phyloP scores from a whole-genome alignment of 1,284 basidiomycete species.

The Irpex rosettiformis region DNA sequence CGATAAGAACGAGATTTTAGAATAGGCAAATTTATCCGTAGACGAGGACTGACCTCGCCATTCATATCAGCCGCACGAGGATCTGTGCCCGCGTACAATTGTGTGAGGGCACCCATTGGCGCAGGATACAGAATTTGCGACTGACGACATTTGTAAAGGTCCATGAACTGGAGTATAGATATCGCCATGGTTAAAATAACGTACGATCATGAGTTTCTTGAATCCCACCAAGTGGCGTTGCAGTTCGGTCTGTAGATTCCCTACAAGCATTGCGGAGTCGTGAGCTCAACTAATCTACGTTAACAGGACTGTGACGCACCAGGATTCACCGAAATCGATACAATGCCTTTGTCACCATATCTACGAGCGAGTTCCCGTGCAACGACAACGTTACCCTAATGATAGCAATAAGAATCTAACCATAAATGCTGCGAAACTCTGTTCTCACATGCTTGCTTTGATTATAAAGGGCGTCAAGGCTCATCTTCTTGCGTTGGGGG shows the following conservation, averaged over 20 bases:
- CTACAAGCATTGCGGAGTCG: conserved; percentile 2
- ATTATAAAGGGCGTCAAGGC: conserved; percentile 32
- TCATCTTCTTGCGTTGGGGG: conserved; percentile 22
- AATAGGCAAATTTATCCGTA: neutral
- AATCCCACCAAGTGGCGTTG: conserved; percentile 13
- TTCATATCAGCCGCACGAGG: conserved; percentile 2
- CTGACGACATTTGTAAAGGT: too few species aligned
- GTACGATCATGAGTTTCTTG: conserved; percentile 12
- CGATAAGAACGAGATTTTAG: neutral
- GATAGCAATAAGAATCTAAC: neutral
- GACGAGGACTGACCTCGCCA: conserved; percentile 2
- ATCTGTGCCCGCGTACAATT: conserved; percentile 11
- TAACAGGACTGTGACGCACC: conserved; percentile 20
- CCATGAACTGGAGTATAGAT: neutral
- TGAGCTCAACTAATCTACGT: too few species aligned
- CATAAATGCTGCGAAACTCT: neutral
- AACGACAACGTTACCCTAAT: conserved; percentile 36
- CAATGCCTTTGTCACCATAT: conserved; percentile 30
- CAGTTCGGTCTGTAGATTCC: conserved; percentile 21
- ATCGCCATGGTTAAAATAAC: neutral
- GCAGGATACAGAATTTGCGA: conserved; percentile 22
- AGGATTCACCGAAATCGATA: conserved; percentile 38
- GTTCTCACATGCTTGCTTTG: conserved; percentile 40
- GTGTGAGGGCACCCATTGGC: conserved; percentile 10
- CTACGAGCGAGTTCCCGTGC: conserved; percentile 31